phyloP scores from a whole-genome alignment of 2,329 filamentous ascomycete genomes.

The Ilyonectria mors-panacis region DNA sequence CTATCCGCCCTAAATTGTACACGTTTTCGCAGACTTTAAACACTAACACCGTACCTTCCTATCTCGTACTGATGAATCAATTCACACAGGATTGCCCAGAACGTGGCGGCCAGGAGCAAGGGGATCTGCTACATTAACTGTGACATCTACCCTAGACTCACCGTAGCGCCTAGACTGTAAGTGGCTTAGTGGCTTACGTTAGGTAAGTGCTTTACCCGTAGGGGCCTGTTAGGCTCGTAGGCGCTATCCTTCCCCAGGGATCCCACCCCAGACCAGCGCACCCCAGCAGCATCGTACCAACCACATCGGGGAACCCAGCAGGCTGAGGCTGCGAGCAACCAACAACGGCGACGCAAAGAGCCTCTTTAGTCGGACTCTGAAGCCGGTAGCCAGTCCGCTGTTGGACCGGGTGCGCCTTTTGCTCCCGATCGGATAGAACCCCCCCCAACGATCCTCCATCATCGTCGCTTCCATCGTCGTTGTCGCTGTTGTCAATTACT shows the following conservation, averaged over 20 bases:
- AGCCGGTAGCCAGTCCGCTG: conserved; percentile 10
- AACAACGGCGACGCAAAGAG: conserved; percentile 19
- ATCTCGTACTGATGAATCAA: too few relatives aligned
- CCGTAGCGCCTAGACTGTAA: neutral
- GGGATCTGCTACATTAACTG: too few relatives aligned
- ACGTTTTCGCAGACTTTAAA: too few relatives aligned
- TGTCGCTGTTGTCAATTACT: neutral
- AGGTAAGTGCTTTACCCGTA: too few relatives aligned
- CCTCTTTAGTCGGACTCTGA: conserved; percentile 11
- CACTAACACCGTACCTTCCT: too few relatives aligned
- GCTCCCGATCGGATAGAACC: conserved; percentile 14
- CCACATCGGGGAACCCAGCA: conserved; percentile 9
- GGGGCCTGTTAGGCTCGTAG: too few relatives aligned
- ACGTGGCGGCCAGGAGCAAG: too few relatives aligned
- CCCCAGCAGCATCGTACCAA: conserved; percentile 9
- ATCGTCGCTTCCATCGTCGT: neutral
- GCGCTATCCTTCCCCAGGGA: neutral
- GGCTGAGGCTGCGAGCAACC: conserved; percentile 18
- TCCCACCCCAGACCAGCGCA: conserved; percentile 7
- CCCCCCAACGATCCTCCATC: conserved; percentile 7
- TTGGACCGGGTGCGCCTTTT: conserved; percentile 8
- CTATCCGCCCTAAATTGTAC: too few relatives aligned
- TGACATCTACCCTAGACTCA: too few relatives aligned
- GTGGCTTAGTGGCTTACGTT: neutral
- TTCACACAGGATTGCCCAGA: too few relatives aligned